A percentile compares a stretch with the other conserved stretches of the same genome.
Conservation (phyloP, 1,284 basidiomycete species). For the Filobasidium uniguttulatum region DNA sequence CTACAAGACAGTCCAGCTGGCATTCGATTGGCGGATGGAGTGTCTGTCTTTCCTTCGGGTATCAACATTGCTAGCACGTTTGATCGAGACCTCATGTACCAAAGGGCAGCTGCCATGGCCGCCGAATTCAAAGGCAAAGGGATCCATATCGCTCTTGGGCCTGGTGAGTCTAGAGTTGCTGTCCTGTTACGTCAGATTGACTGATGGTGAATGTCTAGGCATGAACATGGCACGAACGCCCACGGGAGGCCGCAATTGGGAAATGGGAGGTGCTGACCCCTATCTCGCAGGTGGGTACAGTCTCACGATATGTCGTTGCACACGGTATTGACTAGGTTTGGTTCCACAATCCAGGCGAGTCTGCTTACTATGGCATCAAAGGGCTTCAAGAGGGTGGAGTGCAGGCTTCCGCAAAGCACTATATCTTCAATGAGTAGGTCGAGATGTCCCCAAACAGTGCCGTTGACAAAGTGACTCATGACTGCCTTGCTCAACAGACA, state of each 20-base stretch:
- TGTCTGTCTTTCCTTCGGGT: conserved; percentile 56
- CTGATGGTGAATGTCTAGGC: no score
- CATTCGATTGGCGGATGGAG: conserved; percentile 48
- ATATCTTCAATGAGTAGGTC: conserved; percentile 35
- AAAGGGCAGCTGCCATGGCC: conserved; percentile 63
- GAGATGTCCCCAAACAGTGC: no score
- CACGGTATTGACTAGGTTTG: no score
- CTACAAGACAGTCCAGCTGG: conserved; percentile 45
- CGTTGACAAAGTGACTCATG: no score
- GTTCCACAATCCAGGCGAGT: conserved; percentile 39
- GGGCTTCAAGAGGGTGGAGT: conserved; percentile 62
- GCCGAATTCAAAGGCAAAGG: conserved; percentile 66
- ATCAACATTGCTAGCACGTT: conserved; percentile 63
- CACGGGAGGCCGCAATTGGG: conserved; percentile 12
- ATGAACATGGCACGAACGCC: neutral
- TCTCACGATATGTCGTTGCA: no score
- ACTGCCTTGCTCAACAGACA: conserved; percentile 1
- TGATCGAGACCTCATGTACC: conserved; percentile 56
- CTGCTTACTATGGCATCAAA: conserved; percentile 56
- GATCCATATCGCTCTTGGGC: conserved; percentile 53
- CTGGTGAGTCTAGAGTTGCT: conserved; percentile 7
- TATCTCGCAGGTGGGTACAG: conserved; percentile 43
- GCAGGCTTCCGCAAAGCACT: conserved; percentile 56
- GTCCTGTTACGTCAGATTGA: no score
- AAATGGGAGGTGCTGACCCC: conserved; percentile 47